These are phyloP conservation scores for Protomyces macrosporus DNA, from an alignment of 1,139 yeast genomes.

Conservation along the genomic window DNA sequence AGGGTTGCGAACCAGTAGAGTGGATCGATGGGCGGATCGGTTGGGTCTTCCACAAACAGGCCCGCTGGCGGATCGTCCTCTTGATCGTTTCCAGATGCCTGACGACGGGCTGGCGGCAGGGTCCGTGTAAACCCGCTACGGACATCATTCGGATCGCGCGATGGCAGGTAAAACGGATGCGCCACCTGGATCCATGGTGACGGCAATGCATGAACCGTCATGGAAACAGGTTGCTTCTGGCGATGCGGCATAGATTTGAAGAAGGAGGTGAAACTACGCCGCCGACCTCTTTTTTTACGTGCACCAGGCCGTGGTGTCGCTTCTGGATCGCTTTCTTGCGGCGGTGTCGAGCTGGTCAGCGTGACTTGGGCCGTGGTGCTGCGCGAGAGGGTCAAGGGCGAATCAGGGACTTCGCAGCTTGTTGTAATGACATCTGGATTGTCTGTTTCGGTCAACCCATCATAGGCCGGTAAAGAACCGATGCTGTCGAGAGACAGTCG, in stretches of 20 bases:
- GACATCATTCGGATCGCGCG: not conserved
- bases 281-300: not conserved
- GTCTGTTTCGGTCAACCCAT: not conserved
- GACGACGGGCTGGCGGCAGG: not conserved
- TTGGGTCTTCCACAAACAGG: not conserved
- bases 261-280: not conserved
- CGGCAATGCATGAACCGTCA: not conserved
- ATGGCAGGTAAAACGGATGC: not conserved
- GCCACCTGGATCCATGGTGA: not conserved
- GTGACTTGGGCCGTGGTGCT: not conserved
- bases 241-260: not conserved
- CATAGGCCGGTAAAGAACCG: conserved; percentile 4
- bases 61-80: not conserved
- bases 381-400: not conserved
- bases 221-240: not conserved
- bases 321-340: too few species aligned
- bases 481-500: not conserved
- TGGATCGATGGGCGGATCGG: not conserved
- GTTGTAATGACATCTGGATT: conserved; percentile 25
- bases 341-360: too few species aligned
- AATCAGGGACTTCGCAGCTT: conserved; percentile 14
- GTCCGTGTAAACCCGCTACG: not conserved
- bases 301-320: too few species aligned
- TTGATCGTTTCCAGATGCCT: too few species aligned
- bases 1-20: not conserved